phyloP scores from a whole-genome alignment of 306 rosid genomes.

The Hylodesmum podocarpum region DNA sequence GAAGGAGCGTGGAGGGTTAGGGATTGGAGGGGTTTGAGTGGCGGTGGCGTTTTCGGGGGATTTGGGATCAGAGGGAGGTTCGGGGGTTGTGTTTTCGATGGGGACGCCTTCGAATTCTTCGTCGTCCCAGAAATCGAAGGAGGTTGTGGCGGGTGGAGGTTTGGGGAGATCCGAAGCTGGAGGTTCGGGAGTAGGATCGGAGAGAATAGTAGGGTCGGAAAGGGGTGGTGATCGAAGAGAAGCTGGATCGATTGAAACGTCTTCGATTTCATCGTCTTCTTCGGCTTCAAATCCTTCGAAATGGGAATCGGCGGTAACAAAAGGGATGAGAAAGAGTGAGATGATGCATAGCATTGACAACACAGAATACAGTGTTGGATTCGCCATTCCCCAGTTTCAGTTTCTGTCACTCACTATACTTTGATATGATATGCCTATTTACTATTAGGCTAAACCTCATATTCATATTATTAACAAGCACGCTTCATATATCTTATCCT shows the following conservation, averaged over 20 bases:
- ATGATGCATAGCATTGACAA: conserved; percentile 11
- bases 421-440: too few species aligned
- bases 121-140: conserved; percentile 89
- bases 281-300: conserved; percentile 88
- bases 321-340: not conserved
- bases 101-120: conserved; percentile 97
- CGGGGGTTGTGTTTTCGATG: conserved; percentile 23
- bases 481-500: too few species aligned
- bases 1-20: conserved; percentile 38
- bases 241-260: conserved; percentile 44
- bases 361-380: conserved; percentile 17
- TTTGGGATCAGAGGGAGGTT: conserved; percentile 36
- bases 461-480: too few species aligned
- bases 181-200: conserved; percentile 28
- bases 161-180: conserved; percentile 53
- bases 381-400: conserved; percentile 14
- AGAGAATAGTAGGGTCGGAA: conserved; percentile 40
- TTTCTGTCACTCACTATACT: too few species aligned
- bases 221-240: conserved; percentile 62
- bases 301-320: conserved; percentile 57
- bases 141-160: conserved; percentile 49
- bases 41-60: conserved; percentile 8
- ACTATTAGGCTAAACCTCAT: too few species aligned
- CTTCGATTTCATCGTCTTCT: conserved; percentile 56
- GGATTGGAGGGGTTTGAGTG: not conserved